Base-by-base conservation (phyloP, 2,329 filamentous ascomycete genomes). In the Phaeosphaeriaceae sp. region DNA sequence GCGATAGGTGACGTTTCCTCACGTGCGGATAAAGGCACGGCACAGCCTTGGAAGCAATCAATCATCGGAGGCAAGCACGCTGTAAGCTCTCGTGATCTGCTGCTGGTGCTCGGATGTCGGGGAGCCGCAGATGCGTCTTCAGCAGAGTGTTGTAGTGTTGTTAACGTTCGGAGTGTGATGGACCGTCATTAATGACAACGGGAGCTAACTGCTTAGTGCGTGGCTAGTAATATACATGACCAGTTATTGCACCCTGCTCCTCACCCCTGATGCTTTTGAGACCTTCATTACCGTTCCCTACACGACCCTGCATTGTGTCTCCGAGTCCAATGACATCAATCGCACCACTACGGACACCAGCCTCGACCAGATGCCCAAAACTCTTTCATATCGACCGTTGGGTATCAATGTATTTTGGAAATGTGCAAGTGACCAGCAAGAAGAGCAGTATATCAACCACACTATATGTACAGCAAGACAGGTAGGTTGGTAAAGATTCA, bases 21-120 rank as follows among this genome's bases (percentile, higher is more conserved):
- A 22, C 24, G 26, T 26, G 48, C 48, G 48, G 48, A 50, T 50
- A 50, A 50, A 30, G 48, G 26, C 48, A 21, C 19, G 43, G 22
- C 8, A 46, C 9, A 23, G 22, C 19, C 19, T 40, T 40, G 35
- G 35, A 35, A 35, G 35, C 35, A 40, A 40, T 40, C 3, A 6
- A 40, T 17, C 13, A 40, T 40, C 35, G n/a, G n/a, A 13, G n/a
- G 3, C 3, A n/a, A 40, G 15, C 35, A 40, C 15, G 8, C 35
- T 40, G 35, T 3, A 40, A 15, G 35, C 35, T 40, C 35, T n/a
- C 35, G 15, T 40, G 35, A n/a, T 40, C 15, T 40, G 3, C 35
- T 40, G 35, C 35, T 40, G 13, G 35, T 40, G 35, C 13, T 40
- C 35, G 35, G 35, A 40, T 40, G 35, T 40, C 35, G 35, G 35